Conservation (phyloP, 805 yeast genomes). For the Debaryomyces maramus region DNA sequence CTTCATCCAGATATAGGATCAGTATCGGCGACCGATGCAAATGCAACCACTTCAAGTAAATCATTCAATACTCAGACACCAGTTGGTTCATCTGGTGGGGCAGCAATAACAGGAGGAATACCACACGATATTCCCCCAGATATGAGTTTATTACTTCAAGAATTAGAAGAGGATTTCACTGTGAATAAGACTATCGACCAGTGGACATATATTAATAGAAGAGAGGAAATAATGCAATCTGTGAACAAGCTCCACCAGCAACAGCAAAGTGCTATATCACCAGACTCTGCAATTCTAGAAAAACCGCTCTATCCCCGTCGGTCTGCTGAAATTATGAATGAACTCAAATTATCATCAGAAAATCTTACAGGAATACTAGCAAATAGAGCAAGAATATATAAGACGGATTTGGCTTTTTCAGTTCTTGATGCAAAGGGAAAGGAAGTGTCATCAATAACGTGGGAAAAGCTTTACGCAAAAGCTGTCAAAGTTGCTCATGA, state of each 20-base stretch:
- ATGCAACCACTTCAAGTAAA: conserved; percentile 16
- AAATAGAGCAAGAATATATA: conserved; percentile 66
- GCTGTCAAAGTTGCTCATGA: conserved; percentile 89
- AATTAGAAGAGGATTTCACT: conserved; percentile 42
- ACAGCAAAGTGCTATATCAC: conserved; percentile 21
- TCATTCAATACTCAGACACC: conserved; percentile 11
- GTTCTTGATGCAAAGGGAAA: conserved; percentile 79
- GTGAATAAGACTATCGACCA: conserved; percentile 43
- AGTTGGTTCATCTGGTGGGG: conserved; percentile 14
- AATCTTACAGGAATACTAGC: conserved; percentile 72
- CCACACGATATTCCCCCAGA: conserved; percentile 46
- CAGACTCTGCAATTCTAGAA: conserved; percentile 45
- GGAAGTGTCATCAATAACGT: conserved; percentile 70
- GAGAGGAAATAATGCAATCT: conserved; percentile 44
- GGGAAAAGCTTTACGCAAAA: conserved; percentile 84
- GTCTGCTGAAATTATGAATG: conserved; percentile 20
- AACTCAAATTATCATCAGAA: conserved; percentile 8
- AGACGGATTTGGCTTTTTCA: conserved; percentile 65
- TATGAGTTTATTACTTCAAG: conserved; percentile 42
- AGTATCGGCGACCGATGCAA: conserved; percentile 24
- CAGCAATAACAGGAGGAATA: conserved; percentile 12
- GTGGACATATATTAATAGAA: conserved; percentile 46
- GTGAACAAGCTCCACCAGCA: conserved; percentile 37
- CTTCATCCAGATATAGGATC: conserved; percentile 21
- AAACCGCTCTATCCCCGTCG: conserved; percentile 65